Evolutionary conservation across 2,329 filamentous ascomycete species (phyloP), one percentile per base, ranked within the genome.

Genomic region (Bimuria novae-zelandiae): DNA sequence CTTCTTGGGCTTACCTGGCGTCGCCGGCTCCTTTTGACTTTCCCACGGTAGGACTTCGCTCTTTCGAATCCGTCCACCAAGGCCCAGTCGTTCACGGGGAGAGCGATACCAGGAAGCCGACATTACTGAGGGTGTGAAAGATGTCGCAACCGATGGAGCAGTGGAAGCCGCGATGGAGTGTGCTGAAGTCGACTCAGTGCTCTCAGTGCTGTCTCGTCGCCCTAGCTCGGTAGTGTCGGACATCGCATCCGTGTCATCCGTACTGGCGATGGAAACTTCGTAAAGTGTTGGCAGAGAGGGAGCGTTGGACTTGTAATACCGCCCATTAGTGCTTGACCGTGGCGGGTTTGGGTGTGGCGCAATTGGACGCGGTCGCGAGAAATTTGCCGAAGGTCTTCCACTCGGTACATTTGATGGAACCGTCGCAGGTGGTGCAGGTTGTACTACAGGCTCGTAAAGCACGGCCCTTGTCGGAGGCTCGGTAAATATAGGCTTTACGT

Each of bases 81-180:
- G 61, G 22, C 72, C 72, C 7, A 75, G 66, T 11, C 72, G 69
- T 55, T 75, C 72, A 21, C 65, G 67, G 21, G 72, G 61, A 49
- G 67, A 68, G 33, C 64, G 65, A 45, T 67, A 68, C 69, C 70
- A 74, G 53, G 70, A 70, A 21, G 64, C 64, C 19, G 70, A 72
- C 44, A 74, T 63, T 19, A 63, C 70, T 12, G 71, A 74, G 10
- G 67, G 70, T 7, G 70, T 67, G 41, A 70, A 60, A 17, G 69
- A 71, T 2, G 54, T 51, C 7, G 61, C 39, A 51, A 69, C 27
- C 52, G 67, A 67, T 16, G 58, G 51, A 2, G 68, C 62, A 22
- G 69, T 67, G 0, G 68, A 71, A 33, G 57, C 45, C 7, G 67
- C 62, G 23, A 70, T 68, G 0, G 68, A 72, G 23, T 53, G 44